phyloP scores from a whole-genome alignment of 2,329 filamentous ascomycete genomes.

The Curvularia spicifera region DNA sequence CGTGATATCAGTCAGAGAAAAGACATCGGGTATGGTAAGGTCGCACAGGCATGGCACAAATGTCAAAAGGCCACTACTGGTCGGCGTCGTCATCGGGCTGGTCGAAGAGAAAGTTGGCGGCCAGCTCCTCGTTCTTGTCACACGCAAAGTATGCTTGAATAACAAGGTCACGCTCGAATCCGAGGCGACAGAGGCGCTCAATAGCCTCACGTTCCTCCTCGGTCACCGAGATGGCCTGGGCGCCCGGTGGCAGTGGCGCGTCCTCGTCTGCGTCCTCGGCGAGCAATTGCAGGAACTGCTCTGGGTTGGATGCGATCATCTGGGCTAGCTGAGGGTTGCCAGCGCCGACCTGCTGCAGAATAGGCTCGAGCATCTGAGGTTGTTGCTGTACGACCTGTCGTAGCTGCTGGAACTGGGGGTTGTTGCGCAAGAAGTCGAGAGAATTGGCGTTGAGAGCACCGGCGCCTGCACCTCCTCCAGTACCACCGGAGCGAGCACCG shows the following conservation, averaged over 20 bases:
- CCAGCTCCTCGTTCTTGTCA: conserved; percentile 98
- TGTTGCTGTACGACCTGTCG: conserved; percentile 97
- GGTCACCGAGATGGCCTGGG: conserved; percentile 88
- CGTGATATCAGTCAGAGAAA: conserved; percentile 30
- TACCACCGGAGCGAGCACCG: conserved; percentile 55
- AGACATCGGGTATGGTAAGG: conserved; percentile 30
- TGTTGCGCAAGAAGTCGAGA: conserved; percentile 91
- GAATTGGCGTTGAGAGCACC: conserved; percentile 69
- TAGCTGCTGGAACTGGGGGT: conserved; percentile 97
- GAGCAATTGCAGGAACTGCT: conserved; percentile 89
- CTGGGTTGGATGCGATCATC: conserved; percentile 88
- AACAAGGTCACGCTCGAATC: conserved; percentile 89
- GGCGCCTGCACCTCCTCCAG: conserved; percentile 59
- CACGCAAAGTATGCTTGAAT: conserved; percentile 99
- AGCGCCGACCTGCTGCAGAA: conserved; percentile 91
- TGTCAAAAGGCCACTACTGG: conserved; percentile 34
- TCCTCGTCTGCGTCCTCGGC: conserved; percentile 88
- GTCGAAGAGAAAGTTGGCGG: conserved; percentile 97
- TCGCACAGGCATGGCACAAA: conserved; percentile 32
- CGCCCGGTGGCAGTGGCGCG: conserved; percentile 82
- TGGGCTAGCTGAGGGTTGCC: conserved; percentile 94
- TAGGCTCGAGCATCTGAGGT: conserved; percentile 97
- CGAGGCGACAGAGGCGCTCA: conserved; percentile 89
- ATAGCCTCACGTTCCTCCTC: conserved; percentile 97
- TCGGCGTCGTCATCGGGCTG: conserved; percentile 85